Percentiles rank a stretch among this genome's conserved stretches.
Evolutionary conservation across 2,329 filamentous ascomycete species (phyloP).

Genomic region (Phoma herbarum): DNA sequence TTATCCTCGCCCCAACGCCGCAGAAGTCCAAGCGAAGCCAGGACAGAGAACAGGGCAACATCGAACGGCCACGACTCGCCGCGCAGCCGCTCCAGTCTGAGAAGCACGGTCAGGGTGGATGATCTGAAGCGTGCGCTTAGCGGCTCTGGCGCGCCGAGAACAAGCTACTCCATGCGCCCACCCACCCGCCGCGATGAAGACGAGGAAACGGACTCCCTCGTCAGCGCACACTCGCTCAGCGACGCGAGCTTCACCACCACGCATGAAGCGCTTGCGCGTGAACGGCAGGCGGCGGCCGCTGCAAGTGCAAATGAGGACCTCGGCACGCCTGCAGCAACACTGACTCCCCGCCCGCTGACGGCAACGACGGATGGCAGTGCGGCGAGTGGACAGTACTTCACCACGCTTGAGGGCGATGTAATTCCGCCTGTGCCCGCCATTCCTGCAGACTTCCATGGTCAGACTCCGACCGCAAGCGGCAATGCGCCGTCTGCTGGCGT

Average conservation of each 20-base stretch:
- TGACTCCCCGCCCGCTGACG: constrained; percentile 32
- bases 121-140: constrained; percentile 58
- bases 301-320: constrained; percentile 12
- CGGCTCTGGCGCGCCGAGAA: constrained; percentile 45
- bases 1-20: constrained; percentile 40
- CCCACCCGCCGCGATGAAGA: constrained; percentile 35
- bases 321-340: constrained; percentile 35
- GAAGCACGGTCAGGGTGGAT: constrained; percentile 54
- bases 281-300: constrained; percentile 2
- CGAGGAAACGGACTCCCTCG: constrained; percentile 70
- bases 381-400: constrained; percentile 19
- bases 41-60: neutral
- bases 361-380: constrained; percentile 15
- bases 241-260: constrained; percentile 63
- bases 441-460: constrained; percentile 38
- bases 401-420: constrained; percentile 13
- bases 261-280: constrained; percentile 24
- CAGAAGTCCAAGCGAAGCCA: constrained; percentile 31
- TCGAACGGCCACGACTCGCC: constrained; percentile 41
- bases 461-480: constrained; percentile 11
- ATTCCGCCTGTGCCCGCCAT: constrained; percentile 49
- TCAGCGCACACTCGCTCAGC: constrained; percentile 74
- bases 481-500: neutral
- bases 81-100: constrained; percentile 48
- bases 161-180: constrained; percentile 41